These are phyloP conservation scores for Venturia aucupariae DNA, from an alignment of 2,329 filamentous ascomycete genomes.

Conservation along the genomic window DNA sequence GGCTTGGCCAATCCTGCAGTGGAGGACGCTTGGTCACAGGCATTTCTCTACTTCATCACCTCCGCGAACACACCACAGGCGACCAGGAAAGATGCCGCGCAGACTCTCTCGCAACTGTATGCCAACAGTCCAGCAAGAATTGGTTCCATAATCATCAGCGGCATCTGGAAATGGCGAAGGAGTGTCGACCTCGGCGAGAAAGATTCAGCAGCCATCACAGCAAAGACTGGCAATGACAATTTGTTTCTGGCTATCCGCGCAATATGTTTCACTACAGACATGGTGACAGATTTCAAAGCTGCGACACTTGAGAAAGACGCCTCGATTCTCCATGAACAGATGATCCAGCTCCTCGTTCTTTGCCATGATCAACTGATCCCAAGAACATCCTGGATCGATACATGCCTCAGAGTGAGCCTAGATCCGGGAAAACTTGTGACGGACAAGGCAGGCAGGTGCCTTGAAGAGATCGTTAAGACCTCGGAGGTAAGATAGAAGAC, in stretches of 20 bases:
- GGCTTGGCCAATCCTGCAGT: slow-evolving; percentile 36
- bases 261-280: slow-evolving; percentile 46
- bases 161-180: slow-evolving; percentile 72
- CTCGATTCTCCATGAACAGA: slow-evolving; percentile 54
- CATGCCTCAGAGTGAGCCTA: slow-evolving; percentile 67
- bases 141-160: slow-evolving; percentile 55
- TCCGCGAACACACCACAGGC: slow-evolving; percentile 51
- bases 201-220: slow-evolving; percentile 59
- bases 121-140: slow-evolving; percentile 47
- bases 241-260: slow-evolving; percentile 53
- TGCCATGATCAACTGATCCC: slow-evolving; percentile 71
- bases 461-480: slow-evolving; percentile 55
- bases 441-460: slow-evolving; percentile 52
- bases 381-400: slow-evolving; percentile 75
- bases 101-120: slow-evolving; percentile 58
- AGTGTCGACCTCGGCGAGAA: slow-evolving; percentile 62
- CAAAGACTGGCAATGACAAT: slow-evolving; percentile 55
- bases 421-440: slow-evolving; percentile 74
- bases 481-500: slow-evolving; percentile 45
- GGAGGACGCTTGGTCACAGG: slow-evolving; percentile 71
- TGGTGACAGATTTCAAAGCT: slow-evolving; percentile 8
- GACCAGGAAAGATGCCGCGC: slow-evolving; percentile 54
- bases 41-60: slow-evolving; percentile 69
- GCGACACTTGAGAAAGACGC: slow-evolving; percentile 23
- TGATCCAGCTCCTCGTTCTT: slow-evolving; percentile 68